Evolutionary conservation across 345 rosid species (phyloP), one percentile per base, ranked within the genome.

Genomic region (Euphorbia lathyris): DNA sequence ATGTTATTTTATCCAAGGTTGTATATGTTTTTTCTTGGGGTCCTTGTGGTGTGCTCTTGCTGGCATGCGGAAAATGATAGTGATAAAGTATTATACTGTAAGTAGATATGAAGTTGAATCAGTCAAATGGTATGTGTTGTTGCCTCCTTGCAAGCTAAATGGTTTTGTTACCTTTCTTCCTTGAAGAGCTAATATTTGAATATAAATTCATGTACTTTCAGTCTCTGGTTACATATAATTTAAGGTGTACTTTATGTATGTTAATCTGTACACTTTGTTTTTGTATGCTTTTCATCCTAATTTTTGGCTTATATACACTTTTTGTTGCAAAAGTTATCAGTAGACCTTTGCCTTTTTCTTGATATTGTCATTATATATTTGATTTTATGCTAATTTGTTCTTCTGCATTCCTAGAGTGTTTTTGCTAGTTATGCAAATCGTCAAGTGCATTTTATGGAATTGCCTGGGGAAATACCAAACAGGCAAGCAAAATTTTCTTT

Each of bases 381-480:
- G 53, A 32, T 19, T 52, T 34, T 19, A 58, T 27, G 32, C 70
- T 73, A 30, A 65, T 59, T 36, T 13, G 42, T 66, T 74, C 6
- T 61, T 40, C 59, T 75, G 19, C 27, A 2, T 81, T 75, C 71
- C 66, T 77, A 94, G 99, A 85, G 89, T 67, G 97, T 95, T 74
- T 95, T 95, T 80, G 80, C 94, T 62, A 80, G 93, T 79, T 95
- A 92, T 78, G 60, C 86, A 67, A 93, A 90, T n/a, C 99, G 98
- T 68, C 89, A 91, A 29, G 98, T 95, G 75, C 98, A 87, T 86
- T 95, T 95, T 74, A 95, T 92, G 99, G 99, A 92, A 83, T 92
- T 95, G 81, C 99, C 99, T 45, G 99, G 99, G 58, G 94, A 95
- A 86, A 92, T 92, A 83, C 97, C 91, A 59, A 92, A 90, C 83